Evolutionary conservation across 495 filamentous ascomycete species (phyloP), one percentile per base, ranked within the genome.

Genomic region (Aspergillus biplanus): DNA sequence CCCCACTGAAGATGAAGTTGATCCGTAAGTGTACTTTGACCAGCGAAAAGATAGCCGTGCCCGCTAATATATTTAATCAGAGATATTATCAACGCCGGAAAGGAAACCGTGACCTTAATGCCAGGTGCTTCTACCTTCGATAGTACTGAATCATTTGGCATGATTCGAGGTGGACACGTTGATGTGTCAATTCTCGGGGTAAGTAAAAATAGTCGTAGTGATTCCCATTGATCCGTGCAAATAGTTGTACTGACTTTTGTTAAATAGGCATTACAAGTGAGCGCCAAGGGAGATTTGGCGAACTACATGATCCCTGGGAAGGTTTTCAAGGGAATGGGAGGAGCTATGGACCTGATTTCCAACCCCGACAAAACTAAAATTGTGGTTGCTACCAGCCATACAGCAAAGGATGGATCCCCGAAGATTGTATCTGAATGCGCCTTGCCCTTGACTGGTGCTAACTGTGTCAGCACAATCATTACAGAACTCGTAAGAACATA

Each of bases 241-340:
- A 18, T 32, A 3, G 15, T 33, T 15, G 4, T n/a, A 39, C 15
- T 62, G n/a, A 62, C 59, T 8, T 2, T 15, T 7, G 4, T 21
- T 47, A 35, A 27, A 52, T 42, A 80, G 75, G 93, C 93, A 18
- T 89, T 97, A 81, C 93, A 97, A 80, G 92, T 97, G 34, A 87
- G 83, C 67, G 90, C 85, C 47, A 86, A 83, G 33, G 93, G 93
- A 7, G 93, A 97, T 68, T 77, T 97, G 15, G 93, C 93, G 31
- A 96, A 95, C 78, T 97, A 92, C 67, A 95, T 95, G 88, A 80
- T 97, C 52, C 93, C 92, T 0, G 92, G 93, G 49, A 97, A 96
- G 81, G 89, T 81, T 0, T 78, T 97, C 69, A 97, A 97, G 83
- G 93, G 93, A 0, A 96, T 97, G 76, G 93, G 93, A 34, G 93